A percentile compares a stretch with the other conserved stretches of the same genome.
Evolutionary conservation across 768 basidiomycete species (phyloP).

Genomic region (Tulasnella sp.): DNA sequence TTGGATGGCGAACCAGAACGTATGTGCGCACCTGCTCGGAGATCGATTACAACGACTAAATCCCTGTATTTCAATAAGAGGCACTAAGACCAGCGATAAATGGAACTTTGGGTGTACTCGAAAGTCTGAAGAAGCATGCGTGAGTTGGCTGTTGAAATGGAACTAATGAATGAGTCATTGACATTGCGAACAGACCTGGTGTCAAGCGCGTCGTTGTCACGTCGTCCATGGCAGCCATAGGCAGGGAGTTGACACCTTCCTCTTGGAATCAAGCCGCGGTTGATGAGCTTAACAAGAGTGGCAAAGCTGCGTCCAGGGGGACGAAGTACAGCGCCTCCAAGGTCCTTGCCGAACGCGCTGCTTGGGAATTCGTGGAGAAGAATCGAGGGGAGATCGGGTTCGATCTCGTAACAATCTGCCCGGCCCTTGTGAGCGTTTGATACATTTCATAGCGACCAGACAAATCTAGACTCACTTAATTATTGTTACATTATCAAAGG

Average conservation of each 20-base stretch:
- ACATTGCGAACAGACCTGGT: neutral
- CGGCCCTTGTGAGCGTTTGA: conserved; percentile 1
- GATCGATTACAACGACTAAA: no score
- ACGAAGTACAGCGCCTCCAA: conserved; percentile 18
- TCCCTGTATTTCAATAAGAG: conserved; percentile 18
- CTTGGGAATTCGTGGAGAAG: conserved; percentile 24
- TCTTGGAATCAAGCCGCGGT: conserved; percentile 24
- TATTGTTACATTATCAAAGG: no score
- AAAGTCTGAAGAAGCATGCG: conserved; percentile 25
- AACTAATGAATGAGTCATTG: neutral
- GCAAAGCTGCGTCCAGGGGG: neutral
- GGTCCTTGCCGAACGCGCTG: conserved; percentile 25
- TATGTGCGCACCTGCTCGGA: no score
- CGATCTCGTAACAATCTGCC: conserved; percentile 21
- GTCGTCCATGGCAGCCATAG: neutral
- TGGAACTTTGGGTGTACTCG: conserved; percentile 32
- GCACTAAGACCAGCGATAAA: conserved; percentile 35
- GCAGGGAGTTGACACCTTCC: conserved; percentile 21
- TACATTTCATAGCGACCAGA: no score
- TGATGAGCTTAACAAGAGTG: conserved; percentile 21
- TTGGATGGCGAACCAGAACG: conserved; percentile 24
- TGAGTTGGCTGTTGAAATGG: conserved; percentile 18
- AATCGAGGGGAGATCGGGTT: conserved; percentile 19
- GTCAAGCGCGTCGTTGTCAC: conserved; percentile 1
- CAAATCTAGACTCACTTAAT: no score